Evolutionary conservation across 2,329 filamentous ascomycete species (phyloP).

Genomic region (Tothia fuscella): DNA sequence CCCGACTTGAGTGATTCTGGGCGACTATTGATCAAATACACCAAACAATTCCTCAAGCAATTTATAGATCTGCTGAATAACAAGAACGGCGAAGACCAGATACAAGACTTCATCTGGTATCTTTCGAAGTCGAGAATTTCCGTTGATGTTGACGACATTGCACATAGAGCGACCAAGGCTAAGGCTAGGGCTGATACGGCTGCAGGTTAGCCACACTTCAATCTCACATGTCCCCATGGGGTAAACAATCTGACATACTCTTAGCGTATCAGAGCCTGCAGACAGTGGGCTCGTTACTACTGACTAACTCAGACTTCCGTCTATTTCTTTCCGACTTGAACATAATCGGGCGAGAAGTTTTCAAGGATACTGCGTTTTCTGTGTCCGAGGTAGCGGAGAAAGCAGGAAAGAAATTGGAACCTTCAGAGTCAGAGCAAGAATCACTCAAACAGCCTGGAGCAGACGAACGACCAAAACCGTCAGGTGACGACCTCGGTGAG

Average conservation of each 20-base stretch:
- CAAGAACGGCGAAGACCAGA: conserved; percentile 75
- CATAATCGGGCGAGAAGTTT: conserved; percentile 69
- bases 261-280: conserved; percentile 68
- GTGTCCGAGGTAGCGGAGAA: conserved; percentile 64
- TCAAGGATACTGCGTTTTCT: conserved; percentile 73
- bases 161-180: conserved; percentile 46
- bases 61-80: conserved; percentile 71
- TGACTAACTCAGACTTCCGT: conserved; percentile 85
- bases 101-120: conserved; percentile 89
- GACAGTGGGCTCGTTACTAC: conserved; percentile 70
- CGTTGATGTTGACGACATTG: conserved; percentile 54
- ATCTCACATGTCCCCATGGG: conserved; percentile 5
- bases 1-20: conserved; percentile 68
- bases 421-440: conserved; percentile 48
- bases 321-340: conserved; percentile 72
- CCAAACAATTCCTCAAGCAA: conserved; percentile 61
- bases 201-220: conserved; percentile 42
- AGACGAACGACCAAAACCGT: conserved; percentile 32
- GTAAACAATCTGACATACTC: not conserved
- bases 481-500: conserved; percentile 47
- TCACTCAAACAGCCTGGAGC: conserved; percentile 39
- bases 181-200: conserved; percentile 59
- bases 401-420: conserved; percentile 61
- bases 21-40: conserved; percentile 57
- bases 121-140: conserved; percentile 60